A percentile compares a stretch with the other conserved stretches of the same genome.
phyloP scores from a whole-genome alignment of 768 basidiomycete genomes.

The Brasilioporus rufonigricans region DNA sequence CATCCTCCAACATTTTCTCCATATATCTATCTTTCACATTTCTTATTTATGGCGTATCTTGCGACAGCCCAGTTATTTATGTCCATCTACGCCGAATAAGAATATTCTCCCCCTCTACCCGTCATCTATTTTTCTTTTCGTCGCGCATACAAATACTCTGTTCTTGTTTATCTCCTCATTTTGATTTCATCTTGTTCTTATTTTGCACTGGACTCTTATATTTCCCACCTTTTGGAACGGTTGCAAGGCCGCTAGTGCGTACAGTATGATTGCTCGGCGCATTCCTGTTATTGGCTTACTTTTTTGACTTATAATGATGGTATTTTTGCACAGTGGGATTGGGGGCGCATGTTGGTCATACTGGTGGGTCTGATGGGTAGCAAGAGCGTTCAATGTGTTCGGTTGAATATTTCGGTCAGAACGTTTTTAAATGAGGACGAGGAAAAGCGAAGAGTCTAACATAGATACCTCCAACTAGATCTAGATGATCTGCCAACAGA shows the following conservation, averaged over 20 bases:
- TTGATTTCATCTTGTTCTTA: slow-evolving; percentile 2
- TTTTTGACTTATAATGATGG: neutral
- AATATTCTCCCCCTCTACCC: neutral
- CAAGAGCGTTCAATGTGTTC: too few relatives aligned
- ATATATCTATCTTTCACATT: slow-evolving; percentile 14
- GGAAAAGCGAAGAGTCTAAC: too few relatives aligned
- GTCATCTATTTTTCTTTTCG: neutral
- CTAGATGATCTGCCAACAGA: too few relatives aligned
- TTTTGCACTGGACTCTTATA: slow-evolving; percentile 20
- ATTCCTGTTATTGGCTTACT: slow-evolving; percentile 16
- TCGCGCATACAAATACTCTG: slow-evolving; percentile 3
- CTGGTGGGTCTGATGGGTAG: too few relatives aligned
- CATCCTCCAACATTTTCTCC: slow-evolving; percentile 13
- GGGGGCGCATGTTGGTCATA: too few relatives aligned
- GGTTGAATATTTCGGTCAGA: too few relatives aligned
- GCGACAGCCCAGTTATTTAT: slow-evolving; percentile 28
- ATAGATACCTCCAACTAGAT: too few relatives aligned
- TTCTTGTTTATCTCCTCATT: neutral
- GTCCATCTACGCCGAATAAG: slow-evolving; percentile 28
- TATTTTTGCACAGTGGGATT: too few relatives aligned
- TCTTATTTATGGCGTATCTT: slow-evolving; percentile 33
- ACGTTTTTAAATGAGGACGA: too few relatives aligned
- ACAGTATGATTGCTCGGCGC: slow-evolving; percentile 15
- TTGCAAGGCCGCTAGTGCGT: slow-evolving; percentile 22
- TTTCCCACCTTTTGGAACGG: slow-evolving; percentile 17